phyloP scores from a whole-genome alignment of 352 stramenopile genomes.

The Phytophthora brassicae region DNA sequence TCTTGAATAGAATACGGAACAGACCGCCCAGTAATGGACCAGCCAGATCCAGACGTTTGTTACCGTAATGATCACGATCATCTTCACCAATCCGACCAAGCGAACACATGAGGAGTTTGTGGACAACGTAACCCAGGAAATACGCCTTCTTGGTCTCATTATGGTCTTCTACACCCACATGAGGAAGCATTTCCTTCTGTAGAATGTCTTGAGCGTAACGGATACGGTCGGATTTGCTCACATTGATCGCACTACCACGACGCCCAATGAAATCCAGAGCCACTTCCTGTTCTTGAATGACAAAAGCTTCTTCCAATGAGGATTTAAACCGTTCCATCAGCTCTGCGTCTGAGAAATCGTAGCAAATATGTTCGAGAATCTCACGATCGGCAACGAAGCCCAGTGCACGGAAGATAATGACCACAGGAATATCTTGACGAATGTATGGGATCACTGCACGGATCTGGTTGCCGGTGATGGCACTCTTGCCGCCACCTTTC shows the following conservation, averaged over 20 bases:
- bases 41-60: constrained; percentile 99
- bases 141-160: constrained; percentile 98
- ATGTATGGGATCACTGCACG: constrained; percentile 98
- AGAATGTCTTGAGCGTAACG: constrained; percentile 98
- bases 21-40: constrained; percentile 96
- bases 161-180: constrained; percentile 98
- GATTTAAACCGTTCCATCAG: constrained; percentile 99
- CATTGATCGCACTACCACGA: constrained; percentile 93
- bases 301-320: constrained; percentile 97
- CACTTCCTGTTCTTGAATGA: constrained; percentile 98
- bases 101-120: constrained; percentile 99
- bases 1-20: constrained; percentile 98
- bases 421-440: constrained; percentile 97
- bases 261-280: constrained; percentile 99
- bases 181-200: constrained; percentile 99
- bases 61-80: constrained; percentile 99
- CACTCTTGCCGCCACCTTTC: constrained; percentile 92
- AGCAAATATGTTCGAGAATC: constrained; percentile 99
- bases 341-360: constrained; percentile 97
- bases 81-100: constrained; percentile 97
- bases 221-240: constrained; percentile 98
- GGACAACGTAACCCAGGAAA: constrained; percentile 99
- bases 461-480: constrained; percentile 98
- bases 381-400: constrained; percentile 96
- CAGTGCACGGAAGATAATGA: constrained; percentile 99